Conservation (phyloP, 2,329 filamentous ascomycete genomes). For the Aspergillus sp. region DNA sequence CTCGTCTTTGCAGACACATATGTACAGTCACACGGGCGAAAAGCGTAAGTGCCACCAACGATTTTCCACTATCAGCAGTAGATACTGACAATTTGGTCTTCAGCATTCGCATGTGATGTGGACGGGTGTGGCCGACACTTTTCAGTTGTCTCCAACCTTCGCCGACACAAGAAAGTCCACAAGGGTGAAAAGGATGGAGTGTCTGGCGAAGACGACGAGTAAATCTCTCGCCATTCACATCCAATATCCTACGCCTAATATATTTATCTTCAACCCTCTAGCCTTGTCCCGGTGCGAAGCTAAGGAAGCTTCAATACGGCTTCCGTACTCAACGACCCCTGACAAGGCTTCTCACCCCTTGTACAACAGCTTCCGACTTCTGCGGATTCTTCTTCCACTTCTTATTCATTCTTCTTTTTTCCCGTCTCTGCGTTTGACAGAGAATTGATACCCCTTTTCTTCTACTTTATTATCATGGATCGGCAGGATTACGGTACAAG, state of each 20-base stretch:
- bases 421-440: conserved; percentile 20
- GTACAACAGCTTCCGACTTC: conserved; percentile 30
- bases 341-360: conserved; percentile 25
- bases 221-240: conserved; percentile 15
- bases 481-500: conserved; percentile 20
- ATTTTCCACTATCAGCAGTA: neutral
- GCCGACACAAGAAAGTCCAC: conserved; percentile 94
- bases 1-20: conserved; percentile 92
- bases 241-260: conserved; percentile 4
- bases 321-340: conserved; percentile 15
- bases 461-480: conserved; percentile 17
- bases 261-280: conserved; percentile 13
- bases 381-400: conserved; percentile 22
- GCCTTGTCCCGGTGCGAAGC: conserved; percentile 8
- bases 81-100: conserved; percentile 19
- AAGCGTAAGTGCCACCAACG: conserved; percentile 72
- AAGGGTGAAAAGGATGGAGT: conserved; percentile 58
- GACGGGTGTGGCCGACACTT: conserved; percentile 95
- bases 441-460: conserved; percentile 30
- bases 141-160: conserved; percentile 93
- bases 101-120: conserved; percentile 91
- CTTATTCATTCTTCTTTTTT: conserved; percentile 22
- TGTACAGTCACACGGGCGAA: conserved; percentile 98
- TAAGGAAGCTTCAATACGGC: conserved; percentile 8
- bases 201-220: conserved; percentile 44